phyloP scores from a whole-genome alignment of 225 moss, liverwort and hornwort species.

The Asterella californica region DNA sequence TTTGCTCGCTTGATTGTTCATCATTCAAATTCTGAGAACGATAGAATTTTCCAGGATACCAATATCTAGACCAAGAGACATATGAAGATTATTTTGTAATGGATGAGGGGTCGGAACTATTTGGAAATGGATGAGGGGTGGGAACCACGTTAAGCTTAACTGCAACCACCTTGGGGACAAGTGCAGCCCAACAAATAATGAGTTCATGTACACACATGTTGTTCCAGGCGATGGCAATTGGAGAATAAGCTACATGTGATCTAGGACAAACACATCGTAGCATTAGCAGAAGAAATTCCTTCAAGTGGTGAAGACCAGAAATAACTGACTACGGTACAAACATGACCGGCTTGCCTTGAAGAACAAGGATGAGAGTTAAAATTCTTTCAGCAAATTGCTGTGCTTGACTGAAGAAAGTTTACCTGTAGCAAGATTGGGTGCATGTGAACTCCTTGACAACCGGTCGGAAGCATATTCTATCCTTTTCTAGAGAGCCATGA shows the following conservation, averaged over 20 bases:
- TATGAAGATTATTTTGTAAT: conserved; percentile 46
- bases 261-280: conserved; percentile 14
- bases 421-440: not conserved
- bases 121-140: no score
- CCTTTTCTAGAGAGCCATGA: not conserved
- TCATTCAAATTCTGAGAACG: not conserved
- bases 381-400: not conserved
- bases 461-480: not conserved
- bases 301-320: not conserved
- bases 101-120: conserved; percentile 50
- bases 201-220: conserved; percentile 35
- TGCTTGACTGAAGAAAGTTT: not conserved
- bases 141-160: conserved; percentile 36
- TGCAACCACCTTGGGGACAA: conserved; percentile 48
- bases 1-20: no score
- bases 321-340: not conserved
- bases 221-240: conserved; percentile 14
- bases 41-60: conserved; percentile 20
- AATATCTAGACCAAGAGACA: conserved; percentile 47
- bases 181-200: conserved; percentile 36
- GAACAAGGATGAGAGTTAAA: not conserved
- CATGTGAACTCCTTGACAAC: not conserved
- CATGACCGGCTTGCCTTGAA: not conserved
- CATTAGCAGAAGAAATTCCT: conserved; percentile 3
- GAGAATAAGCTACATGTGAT: not conserved